phyloP scores from a whole-genome alignment of 2,329 filamentous ascomycete species.

The Venturia nashicola region DNA sequence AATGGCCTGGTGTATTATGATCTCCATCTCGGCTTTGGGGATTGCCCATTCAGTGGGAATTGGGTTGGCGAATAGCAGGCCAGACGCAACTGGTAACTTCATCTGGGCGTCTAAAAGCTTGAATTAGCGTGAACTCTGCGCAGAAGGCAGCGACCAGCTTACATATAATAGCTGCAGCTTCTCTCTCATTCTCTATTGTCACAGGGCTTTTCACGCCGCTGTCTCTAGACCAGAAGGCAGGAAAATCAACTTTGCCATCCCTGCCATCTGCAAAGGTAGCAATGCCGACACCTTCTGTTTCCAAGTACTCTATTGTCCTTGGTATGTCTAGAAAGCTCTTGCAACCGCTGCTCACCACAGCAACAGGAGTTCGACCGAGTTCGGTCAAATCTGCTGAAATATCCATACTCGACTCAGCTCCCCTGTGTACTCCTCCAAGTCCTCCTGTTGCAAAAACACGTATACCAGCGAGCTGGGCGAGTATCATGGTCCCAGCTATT shows the following conservation, averaged over 20 bases:
- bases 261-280: conserved; percentile 83
- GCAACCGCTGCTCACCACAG: conserved; percentile 80
- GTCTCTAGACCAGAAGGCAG: conserved; percentile 84
- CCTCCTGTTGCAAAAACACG: conserved; percentile 90
- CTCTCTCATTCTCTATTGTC: conserved; percentile 58
- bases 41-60: conserved; percentile 62
- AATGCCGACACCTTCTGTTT: conserved; percentile 66
- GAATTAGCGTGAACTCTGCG: neutral
- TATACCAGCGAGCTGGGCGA: conserved; percentile 78
- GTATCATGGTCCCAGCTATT: conserved; percentile 82
- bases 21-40: conserved; percentile 38
- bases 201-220: conserved; percentile 72
- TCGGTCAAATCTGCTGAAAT: conserved; percentile 92
- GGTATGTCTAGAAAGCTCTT: conserved; percentile 94
- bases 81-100: conserved; percentile 59
- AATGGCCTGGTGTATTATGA: conserved; percentile 28
- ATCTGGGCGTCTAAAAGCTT: conserved; percentile 52
- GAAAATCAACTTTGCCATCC: conserved; percentile 63
- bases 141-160: conserved; percentile 19
- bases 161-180: conserved; percentile 82
- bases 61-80: conserved; percentile 80
- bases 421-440: conserved; percentile 85
- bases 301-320: conserved; percentile 70
- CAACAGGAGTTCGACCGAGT: conserved; percentile 76
- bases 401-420: conserved; percentile 77